Evolutionary conservation across 2,329 filamentous ascomycete species (phyloP).

Genomic region (Grosmannia huntii): DNA sequence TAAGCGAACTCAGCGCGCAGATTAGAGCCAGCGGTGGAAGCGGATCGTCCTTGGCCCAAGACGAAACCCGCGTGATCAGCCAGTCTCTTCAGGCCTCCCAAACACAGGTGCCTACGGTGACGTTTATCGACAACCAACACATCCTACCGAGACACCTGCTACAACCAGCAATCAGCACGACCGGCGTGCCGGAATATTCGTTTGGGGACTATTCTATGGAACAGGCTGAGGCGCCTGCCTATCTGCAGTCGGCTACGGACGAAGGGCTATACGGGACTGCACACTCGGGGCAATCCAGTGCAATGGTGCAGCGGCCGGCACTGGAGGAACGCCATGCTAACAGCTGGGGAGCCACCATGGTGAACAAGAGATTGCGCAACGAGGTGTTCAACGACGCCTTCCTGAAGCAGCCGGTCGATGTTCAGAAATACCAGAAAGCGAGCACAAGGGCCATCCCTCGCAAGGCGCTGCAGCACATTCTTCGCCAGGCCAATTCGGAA

Average conservation of each 20-base stretch:
- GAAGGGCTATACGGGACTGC: neutral
- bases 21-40: slow-evolving; percentile 7
- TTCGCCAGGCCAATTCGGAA: slow-evolving; percentile 33
- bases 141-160: slow-evolving; percentile 81
- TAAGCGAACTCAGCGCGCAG: slow-evolving; percentile 14
- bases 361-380: slow-evolving; percentile 78
- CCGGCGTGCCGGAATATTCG: neutral
- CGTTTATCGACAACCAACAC: slow-evolving; percentile 87
- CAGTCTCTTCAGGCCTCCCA: slow-evolving; percentile 60
- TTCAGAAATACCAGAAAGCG: slow-evolving; percentile 62
- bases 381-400: slow-evolving; percentile 91
- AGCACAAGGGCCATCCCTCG: slow-evolving; percentile 53
- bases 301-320: slow-evolving; percentile 20
- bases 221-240: neutral
- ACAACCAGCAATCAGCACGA: slow-evolving; percentile 33
- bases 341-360: slow-evolving; percentile 82
- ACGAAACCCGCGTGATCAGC: slow-evolving; percentile 36
- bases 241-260: neutral
- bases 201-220: neutral
- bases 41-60: neutral
- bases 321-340: slow-evolving; percentile 46
- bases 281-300: neutral
- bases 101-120: slow-evolving; percentile 71
- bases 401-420: slow-evolving; percentile 67
- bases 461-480: slow-evolving; percentile 30